These are phyloP conservation scores for sweet orange (Citrus sinensis) DNA, from an alignment of 345 rosid species.

Conservation along the genomic window DVS_A1.0 CM039161.1:8693001-8693500, in stretches of 20 bases:
- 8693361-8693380: too few relatives aligned
- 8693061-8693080: neutral
- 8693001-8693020: constrained; percentile 3
- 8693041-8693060: neutral
- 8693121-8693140: neutral
- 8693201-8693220: neutral
- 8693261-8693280: neutral
- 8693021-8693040: neutral
- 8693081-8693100: neutral
- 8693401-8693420: too few relatives aligned
- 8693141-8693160: too few relatives aligned
- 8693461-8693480: neutral
- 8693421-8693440: too few relatives aligned
- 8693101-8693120: neutral
- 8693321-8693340: neutral
- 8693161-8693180: neutral
- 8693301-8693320: neutral
- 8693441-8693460: too few relatives aligned
- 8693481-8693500: neutral
- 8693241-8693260: neutral
- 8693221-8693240: neutral
- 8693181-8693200: neutral
- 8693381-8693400: too few relatives aligned
- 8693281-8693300: neutral
- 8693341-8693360: neutral